Evolutionary conservation across 495 filamentous ascomycete genomes (phyloP), one percentile per base, ranked within the genome.

Genomic region (Hypoxylon fuscum): DNA sequence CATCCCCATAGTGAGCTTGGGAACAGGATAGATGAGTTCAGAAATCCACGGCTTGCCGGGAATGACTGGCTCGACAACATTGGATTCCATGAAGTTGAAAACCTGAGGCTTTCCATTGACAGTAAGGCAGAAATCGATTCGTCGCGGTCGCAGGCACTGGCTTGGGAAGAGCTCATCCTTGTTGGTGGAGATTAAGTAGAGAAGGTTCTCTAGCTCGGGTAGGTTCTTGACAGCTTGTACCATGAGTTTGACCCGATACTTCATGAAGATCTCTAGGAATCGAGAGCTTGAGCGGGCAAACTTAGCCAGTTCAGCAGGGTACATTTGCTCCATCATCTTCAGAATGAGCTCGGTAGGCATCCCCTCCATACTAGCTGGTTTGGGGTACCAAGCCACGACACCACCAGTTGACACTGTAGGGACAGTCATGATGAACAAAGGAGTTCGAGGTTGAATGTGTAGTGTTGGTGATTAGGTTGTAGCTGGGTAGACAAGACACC

Each of bases 291-390:
- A 48, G 10, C 47, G 23, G 7, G 59, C 56, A 23, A 77, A 56
- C 5, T 61, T 53, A 8, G 55, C 40, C 3, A 76, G 35, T 1
- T 68, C 54, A 6, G 51, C 58, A 10, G 73, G 66, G 25, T 69
- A 62, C 52, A 77, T 44, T 11, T 69, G 1, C 31, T 67, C 61
- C 55, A 75, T 68, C 11, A 79, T 70, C 7, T 74, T 62, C 32
- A 76, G 57, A 5, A 75, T 22, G 0, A 69, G 46, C 41, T 80
- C 77, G 1, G 68, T 52, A 0, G 74, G 70, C 0, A 77, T 10
- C 7, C 11, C 11, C 4, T 23, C 11, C 0, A 51, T 3, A 8
- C 25, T 27, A 22, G 3, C 12, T 5, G 42, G 11, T 1, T 40
- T 31, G n/a, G n/a, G n/a, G n/a, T n/a, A n/a, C n/a, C 25, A 3